phyloP scores from a whole-genome alignment of 2,329 filamentous ascomycete species.

The Fusarium coicis region DNA sequence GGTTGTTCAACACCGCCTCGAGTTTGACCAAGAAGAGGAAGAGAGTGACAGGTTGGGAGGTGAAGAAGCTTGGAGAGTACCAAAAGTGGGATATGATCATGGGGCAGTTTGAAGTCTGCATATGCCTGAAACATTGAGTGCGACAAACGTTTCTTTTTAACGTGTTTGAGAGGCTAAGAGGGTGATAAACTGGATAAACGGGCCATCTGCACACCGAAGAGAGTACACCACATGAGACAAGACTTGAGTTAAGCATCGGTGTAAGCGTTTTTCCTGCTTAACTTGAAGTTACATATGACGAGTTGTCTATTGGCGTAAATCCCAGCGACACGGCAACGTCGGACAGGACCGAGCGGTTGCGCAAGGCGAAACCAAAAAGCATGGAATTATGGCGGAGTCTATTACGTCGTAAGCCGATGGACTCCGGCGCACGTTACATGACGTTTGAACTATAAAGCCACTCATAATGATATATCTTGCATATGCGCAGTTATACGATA shows the following conservation, averaged over 20 bases:
- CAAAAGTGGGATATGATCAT: neutral
- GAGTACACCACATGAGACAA: neutral
- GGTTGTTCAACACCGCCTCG: slow-evolving; percentile 15
- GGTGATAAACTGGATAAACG: neutral
- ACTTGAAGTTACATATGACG: neutral
- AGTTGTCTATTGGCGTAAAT: neutral
- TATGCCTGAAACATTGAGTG: neutral
- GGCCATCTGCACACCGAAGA: neutral
- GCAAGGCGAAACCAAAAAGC: slow-evolving; percentile 1
- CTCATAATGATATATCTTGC: neutral
- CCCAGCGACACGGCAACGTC: slow-evolving; percentile 18
- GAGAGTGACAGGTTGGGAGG: neutral
- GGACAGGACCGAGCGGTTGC: neutral
- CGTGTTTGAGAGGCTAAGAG: neutral
- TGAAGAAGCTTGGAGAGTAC: neutral
- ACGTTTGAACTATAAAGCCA: neutral
- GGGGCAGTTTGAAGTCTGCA: neutral
- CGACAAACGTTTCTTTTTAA: neutral
- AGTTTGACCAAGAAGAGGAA: neutral
- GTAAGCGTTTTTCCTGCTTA: neutral
- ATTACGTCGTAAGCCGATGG: slow-evolving; percentile 8
- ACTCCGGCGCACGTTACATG: neutral
- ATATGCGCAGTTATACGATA: neutral
- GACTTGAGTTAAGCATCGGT: neutral
- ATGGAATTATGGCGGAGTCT: slow-evolving; percentile 9